phyloP scores from a whole-genome alignment of 2,329 filamentous ascomycete species.

The Hypocrella siamensis region DNA sequence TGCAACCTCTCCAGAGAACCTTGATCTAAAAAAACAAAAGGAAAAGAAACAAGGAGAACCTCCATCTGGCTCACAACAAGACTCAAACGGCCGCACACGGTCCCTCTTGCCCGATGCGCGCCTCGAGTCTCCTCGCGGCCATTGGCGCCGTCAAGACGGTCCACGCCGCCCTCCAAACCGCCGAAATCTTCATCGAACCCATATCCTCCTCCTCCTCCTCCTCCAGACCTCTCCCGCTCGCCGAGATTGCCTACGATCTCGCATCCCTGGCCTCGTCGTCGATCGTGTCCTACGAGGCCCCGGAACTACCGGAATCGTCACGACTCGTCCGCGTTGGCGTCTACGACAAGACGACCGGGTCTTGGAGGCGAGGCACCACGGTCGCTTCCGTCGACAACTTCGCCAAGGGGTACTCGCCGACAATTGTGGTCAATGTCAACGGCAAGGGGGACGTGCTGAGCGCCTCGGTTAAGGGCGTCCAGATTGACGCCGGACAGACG shows the following conservation, averaged over 20 bases:
- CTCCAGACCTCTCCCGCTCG: conserved; percentile 26
- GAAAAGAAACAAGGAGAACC: too few relatives aligned
- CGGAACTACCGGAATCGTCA: conserved; percentile 29
- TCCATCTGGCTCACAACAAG: too few relatives aligned
- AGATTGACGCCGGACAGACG: conserved; percentile 47
- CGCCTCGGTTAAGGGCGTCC: conserved; percentile 36
- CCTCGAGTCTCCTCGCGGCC: conserved; percentile 21
- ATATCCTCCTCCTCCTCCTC: conserved; percentile 18
- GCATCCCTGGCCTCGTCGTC: conserved; percentile 25
- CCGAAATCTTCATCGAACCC: conserved; percentile 38
- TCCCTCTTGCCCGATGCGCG: conserved; percentile 21
- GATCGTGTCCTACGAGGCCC: conserved; percentile 39
- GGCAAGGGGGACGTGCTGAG: conserved; percentile 28
- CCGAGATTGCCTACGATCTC: conserved; percentile 39
- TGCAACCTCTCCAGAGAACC: too few relatives aligned
- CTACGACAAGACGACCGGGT: conserved; percentile 29
- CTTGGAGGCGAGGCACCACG: conserved; percentile 40
- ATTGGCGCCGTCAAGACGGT: conserved; percentile 26
- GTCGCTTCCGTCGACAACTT: conserved; percentile 42
- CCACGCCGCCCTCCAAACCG: conserved; percentile 25
- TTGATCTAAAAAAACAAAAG: too few relatives aligned
- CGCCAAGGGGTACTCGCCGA: conserved; percentile 43
- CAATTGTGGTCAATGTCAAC: conserved; percentile 37
- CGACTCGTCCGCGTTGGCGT: conserved; percentile 41
- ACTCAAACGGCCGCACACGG: too few relatives aligned